A percentile compares a stretch with the other conserved stretches of the same genome.
phyloP scores from a whole-genome alignment of 805 yeast genomes.

The Wickerhamiella kurtzmanii region DNA sequence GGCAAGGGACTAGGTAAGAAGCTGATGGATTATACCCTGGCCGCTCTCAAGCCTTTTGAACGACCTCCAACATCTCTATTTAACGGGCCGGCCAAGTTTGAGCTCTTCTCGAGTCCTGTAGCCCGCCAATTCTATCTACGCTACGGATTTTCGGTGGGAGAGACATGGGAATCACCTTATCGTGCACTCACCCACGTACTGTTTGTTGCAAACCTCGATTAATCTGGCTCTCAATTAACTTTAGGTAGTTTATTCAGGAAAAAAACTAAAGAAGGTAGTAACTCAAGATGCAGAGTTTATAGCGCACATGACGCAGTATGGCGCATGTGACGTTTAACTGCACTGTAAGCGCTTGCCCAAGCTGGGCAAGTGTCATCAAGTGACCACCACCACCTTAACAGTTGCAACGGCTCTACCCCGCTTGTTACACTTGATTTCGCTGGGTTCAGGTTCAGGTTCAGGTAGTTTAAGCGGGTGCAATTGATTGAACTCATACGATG shows the following conservation, averaged over 20 bases:
- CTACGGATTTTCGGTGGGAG: conserved; percentile 10
- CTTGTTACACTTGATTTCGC: too few relatives aligned
- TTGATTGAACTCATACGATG: background rate
- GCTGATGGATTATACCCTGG: conserved; percentile 5
- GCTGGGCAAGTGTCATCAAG: too few relatives aligned
- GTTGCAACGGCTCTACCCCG: too few relatives aligned
- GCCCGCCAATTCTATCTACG: conserved; percentile 10
- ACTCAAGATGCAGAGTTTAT: too few relatives aligned
- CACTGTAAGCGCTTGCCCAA: too few relatives aligned
- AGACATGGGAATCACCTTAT: background rate
- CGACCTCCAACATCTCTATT: conserved; percentile 7
- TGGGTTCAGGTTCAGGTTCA: too few relatives aligned
- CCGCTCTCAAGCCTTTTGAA: conserved; percentile 1
- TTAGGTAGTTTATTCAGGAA: too few relatives aligned
- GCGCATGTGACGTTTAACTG: too few relatives aligned
- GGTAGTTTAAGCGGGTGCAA: too few relatives aligned
- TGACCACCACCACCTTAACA: too few relatives aligned
- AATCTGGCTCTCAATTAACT: background rate
- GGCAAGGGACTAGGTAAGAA: conserved; percentile 12
- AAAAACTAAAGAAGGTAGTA: too few relatives aligned
- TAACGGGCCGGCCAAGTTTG: conserved; percentile 14
- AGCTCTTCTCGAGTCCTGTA: conserved; percentile 13
- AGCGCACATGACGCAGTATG: too few relatives aligned
- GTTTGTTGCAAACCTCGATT: background rate
- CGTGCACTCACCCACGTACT: background rate